These are phyloP conservation scores for Cercophora scortea DNA, from an alignment of 495 filamentous ascomycete species.

Conservation along the genomic window DNA sequence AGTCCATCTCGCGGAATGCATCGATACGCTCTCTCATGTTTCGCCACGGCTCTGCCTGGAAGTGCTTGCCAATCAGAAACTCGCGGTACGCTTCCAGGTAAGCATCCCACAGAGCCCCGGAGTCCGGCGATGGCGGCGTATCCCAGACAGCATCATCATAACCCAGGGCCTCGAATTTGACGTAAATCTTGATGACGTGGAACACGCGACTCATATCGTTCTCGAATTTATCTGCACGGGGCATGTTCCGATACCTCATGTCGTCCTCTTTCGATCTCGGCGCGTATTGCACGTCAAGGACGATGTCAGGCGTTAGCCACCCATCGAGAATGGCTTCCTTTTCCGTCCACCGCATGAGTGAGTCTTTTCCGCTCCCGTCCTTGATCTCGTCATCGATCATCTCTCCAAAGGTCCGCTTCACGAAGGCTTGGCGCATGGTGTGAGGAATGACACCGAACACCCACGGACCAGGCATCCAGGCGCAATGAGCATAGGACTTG, in stretches of 20 bases:
- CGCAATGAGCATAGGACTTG: constrained; percentile 68
- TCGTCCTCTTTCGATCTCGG: constrained; percentile 24
- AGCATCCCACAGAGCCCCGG: constrained; percentile 66
- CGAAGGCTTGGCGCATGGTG: constrained; percentile 65
- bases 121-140: constrained; percentile 59
- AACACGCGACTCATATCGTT: constrained; percentile 60
- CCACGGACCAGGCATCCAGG: constrained; percentile 88
- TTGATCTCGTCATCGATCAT: constrained; percentile 9
- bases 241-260: constrained; percentile 35
- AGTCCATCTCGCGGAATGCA: constrained; percentile 53
- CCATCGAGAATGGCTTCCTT: constrained; percentile 81
- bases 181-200: constrained; percentile 60
- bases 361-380: constrained; percentile 18
- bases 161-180: constrained; percentile 92
- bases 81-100: constrained; percentile 79
- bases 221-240: constrained; percentile 40
- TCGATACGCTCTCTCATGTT: constrained; percentile 54
- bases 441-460: constrained; percentile 62
- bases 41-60: constrained; percentile 44
- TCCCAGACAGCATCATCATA: constrained; percentile 95
- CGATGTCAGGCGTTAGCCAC: constrained; percentile 76
- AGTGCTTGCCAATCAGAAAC: constrained; percentile 67
- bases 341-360: constrained; percentile 56
- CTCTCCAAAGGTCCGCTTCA: constrained; percentile 54
- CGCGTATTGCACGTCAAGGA: constrained; percentile 61